A percentile compares a stretch with the other conserved stretches of the same genome.
These are phyloP conservation scores for Arthrobotrys megalospora DNA, from an alignment of 2,329 filamentous ascomycete genomes.

Conservation along the genomic window DNA sequence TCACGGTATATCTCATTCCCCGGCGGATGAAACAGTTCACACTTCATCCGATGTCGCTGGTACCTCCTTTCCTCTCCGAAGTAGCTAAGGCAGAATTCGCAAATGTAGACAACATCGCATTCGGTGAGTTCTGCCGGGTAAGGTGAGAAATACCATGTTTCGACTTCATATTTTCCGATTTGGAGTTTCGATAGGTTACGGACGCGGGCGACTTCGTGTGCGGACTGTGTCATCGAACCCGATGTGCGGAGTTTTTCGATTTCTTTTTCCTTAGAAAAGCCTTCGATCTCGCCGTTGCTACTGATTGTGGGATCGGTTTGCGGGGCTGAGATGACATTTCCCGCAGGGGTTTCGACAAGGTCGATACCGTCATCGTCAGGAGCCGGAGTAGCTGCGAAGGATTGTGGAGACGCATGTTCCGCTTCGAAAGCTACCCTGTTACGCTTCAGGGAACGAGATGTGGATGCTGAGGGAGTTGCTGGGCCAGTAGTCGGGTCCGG, in stretches of 20 bases:
- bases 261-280: conserved; percentile 86
- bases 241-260: conserved; percentile 95
- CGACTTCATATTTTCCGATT: conserved; percentile 91
- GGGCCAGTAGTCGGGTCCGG: conserved; percentile 54
- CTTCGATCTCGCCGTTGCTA: conserved; percentile 69
- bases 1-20: conserved; percentile 99
- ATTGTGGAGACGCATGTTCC: conserved; percentile 61
- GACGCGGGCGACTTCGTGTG: conserved; percentile 94
- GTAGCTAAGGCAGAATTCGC: conserved; percentile 96
- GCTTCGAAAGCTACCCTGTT: conserved; percentile 59
- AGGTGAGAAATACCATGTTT: conserved; percentile 99
- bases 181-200: conserved; percentile 94
- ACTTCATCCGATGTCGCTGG: conserved; percentile 87
- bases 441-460: conserved; percentile 60
- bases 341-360: conserved; percentile 55
- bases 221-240: conserved; percentile 99
- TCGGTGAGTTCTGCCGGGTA: conserved; percentile 92
- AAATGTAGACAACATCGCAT: conserved; percentile 92
- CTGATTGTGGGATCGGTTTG: conserved; percentile 34
- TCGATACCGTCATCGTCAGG: conserved; percentile 59
- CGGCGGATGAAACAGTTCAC: conserved; percentile 89
- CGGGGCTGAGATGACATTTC: conserved; percentile 55
- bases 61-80: conserved; percentile 88
- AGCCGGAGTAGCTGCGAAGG: conserved; percentile 42
- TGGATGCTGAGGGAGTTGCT: conserved; percentile 47